Evolutionary conservation across 495 filamentous ascomycete genomes (phyloP).

Genomic region (Xylaria grammica): DNA sequence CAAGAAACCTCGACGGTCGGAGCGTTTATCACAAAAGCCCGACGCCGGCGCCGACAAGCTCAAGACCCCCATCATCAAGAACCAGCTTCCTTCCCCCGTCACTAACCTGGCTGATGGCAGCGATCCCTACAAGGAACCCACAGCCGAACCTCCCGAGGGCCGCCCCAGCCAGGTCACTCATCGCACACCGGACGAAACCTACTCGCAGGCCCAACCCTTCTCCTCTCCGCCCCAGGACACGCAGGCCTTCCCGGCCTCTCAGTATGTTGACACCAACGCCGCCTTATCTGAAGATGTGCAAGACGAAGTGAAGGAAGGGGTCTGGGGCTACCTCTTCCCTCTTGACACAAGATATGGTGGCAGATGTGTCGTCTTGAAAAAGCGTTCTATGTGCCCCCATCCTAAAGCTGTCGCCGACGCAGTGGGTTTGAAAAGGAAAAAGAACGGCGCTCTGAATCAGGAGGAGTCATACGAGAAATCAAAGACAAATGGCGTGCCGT

Average conservation of each 20-base stretch:
- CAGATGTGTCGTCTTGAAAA: constrained; percentile 72
- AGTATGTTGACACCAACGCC: constrained; percentile 77
- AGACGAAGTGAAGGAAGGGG: constrained; percentile 85
- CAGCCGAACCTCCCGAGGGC: constrained; percentile 72
- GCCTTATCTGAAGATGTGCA: constrained; percentile 79
- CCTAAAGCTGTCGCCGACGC: constrained; percentile 44
- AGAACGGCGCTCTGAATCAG: constrained; percentile 50
- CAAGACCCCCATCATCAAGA: constrained; percentile 64
- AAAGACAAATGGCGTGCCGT: constrained; percentile 61
- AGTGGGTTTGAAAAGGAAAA: constrained; percentile 37
- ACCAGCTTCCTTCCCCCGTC: constrained; percentile 79
- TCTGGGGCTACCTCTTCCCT: constrained; percentile 95
- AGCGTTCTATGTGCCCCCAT: constrained; percentile 66
- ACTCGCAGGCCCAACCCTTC: constrained; percentile 52
- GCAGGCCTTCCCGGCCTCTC: constrained; percentile 76
- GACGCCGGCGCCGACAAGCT: constrained; percentile 46
- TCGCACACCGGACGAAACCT: constrained; percentile 49
- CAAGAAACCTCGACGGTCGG: constrained; percentile 73
- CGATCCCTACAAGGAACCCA: constrained; percentile 70
- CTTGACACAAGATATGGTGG: constrained; percentile 70
- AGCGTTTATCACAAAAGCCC: constrained; percentile 58
- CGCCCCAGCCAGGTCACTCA: constrained; percentile 61
- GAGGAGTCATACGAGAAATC: constrained; percentile 64
- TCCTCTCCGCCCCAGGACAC: constrained; percentile 63
- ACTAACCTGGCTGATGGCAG: constrained; percentile 66